Percentiles rank a stretch among this genome's conserved stretches.
phyloP scores from a whole-genome alignment of 169 alveolate species.

The Plasmodium adleri region DNA sequence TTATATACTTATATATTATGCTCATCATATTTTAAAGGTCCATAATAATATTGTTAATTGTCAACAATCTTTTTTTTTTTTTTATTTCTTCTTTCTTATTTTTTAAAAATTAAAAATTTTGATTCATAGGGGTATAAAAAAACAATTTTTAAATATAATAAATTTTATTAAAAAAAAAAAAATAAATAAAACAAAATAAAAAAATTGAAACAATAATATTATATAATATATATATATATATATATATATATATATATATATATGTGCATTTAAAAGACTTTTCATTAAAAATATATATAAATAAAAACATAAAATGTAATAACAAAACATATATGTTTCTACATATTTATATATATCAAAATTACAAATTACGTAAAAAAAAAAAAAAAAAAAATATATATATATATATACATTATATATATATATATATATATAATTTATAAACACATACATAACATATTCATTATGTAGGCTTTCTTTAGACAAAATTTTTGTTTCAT shows the following conservation, averaged over 20 bases:
- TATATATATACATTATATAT: conserved; percentile 13
- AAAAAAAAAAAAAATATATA: conserved; percentile 16
- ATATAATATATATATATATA: neutral
- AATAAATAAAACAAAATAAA: conserved; percentile 1
- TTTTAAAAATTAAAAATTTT: too few relatives aligned
- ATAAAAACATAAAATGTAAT: conserved; percentile 22
- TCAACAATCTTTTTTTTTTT: too few relatives aligned
- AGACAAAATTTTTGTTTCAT: conserved; percentile 41
- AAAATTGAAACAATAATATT: neutral
- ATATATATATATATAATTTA: conserved; percentile 11
- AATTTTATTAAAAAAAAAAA: conserved; percentile 1
- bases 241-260: conserved; percentile 7
- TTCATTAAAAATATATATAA: conserved; percentile 31
- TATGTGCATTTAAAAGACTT: conserved; percentile 28
- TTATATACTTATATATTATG: too few relatives aligned
- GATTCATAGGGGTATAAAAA: too few relatives aligned
- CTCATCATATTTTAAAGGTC: too few relatives aligned
- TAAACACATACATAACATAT: conserved; percentile 15
- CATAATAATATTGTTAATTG: too few relatives aligned
- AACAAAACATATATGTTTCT: conserved; percentile 6
- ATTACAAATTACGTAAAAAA: conserved; percentile 72
- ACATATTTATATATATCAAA: conserved; percentile 21
- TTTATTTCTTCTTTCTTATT: too few relatives aligned
- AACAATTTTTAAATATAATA: too few relatives aligned
- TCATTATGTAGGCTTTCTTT: neutral